Percentiles rank a stretch among this genome's conserved stretches.
Conservation (phyloP, 768 basidiomycete species). For the Russula virescens region DNA sequence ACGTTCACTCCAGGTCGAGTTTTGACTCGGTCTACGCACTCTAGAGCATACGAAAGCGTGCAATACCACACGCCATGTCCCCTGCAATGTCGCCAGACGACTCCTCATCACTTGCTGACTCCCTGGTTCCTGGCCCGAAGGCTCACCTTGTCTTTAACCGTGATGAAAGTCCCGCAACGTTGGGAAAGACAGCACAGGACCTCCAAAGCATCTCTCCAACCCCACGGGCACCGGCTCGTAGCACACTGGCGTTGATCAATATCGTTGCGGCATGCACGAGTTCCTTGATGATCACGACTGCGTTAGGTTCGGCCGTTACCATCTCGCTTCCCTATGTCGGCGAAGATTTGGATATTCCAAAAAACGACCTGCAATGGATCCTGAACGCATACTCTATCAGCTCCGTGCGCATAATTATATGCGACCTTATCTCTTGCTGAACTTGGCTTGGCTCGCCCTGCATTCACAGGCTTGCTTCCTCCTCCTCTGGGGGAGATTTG, state of each 20-base stretch:
- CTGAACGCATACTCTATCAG: conserved; percentile 61
- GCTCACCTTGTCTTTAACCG: neutral
- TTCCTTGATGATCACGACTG: conserved; percentile 30
- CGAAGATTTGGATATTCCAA: conserved; percentile 40
- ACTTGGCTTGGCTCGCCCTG: neutral
- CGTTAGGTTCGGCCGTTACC: conserved; percentile 25
- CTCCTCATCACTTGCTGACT: neutral
- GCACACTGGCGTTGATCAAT: conserved; percentile 11
- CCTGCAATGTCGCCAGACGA: neutral
- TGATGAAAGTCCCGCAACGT: neutral
- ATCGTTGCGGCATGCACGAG: conserved; percentile 30
- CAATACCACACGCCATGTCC: neutral
- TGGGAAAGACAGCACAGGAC: neutral
- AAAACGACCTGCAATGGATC: conserved; percentile 60
- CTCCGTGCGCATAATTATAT: conserved; percentile 39
- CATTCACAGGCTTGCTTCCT: conserved; percentile 63
- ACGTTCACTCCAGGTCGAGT: neutral
- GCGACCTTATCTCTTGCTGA: too few species aligned
- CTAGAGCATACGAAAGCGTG: neutral
- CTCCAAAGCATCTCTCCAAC: neutral
- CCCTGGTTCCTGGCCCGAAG: neutral
- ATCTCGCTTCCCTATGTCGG: conserved; percentile 32
- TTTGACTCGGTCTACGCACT: neutral
- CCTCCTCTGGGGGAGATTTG: conserved; percentile 70
- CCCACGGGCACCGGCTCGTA: neutral